Percentiles rank a stretch among this genome's conserved stretches.
Conservation (phyloP, 2,329 filamentous ascomycete genomes). For the Colletotrichum sidae region DNA sequence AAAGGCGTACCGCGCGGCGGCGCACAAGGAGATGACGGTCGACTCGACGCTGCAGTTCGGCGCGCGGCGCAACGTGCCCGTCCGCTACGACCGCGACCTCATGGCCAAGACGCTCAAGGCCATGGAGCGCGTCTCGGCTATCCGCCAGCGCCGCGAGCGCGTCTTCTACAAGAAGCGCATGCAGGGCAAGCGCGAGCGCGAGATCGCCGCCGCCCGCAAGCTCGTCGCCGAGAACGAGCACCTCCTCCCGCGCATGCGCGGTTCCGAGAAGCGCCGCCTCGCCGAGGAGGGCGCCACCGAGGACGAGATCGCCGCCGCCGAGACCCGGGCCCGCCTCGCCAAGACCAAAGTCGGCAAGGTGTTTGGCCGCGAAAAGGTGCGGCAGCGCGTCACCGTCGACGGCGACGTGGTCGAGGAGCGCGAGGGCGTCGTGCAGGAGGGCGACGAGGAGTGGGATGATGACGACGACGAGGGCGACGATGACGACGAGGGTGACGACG, state of each 20-base stretch:
- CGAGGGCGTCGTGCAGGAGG: slow-evolving; percentile 38
- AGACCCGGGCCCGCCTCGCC: slow-evolving; percentile 48
- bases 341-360: slow-evolving; percentile 48
- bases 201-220: slow-evolving; percentile 84
- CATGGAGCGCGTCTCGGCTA: slow-evolving; percentile 91
- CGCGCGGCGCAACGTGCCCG: slow-evolving; percentile 90
- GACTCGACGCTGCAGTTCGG: slow-evolving; percentile 94
- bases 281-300: slow-evolving; percentile 60
- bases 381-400: slow-evolving; percentile 51
- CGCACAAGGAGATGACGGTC: slow-evolving; percentile 79
- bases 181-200: slow-evolving; percentile 87
- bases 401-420: slow-evolving; percentile 48
- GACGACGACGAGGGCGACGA: slow-evolving; percentile 30
- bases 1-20: slow-evolving; percentile 88
- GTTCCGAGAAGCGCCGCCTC: slow-evolving; percentile 70
- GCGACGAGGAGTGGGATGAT: slow-evolving; percentile 37
- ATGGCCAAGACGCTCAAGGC: slow-evolving; percentile 88
- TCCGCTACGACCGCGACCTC: slow-evolving; percentile 95
- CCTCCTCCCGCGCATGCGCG: slow-evolving; percentile 80
- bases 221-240: slow-evolving; percentile 93
- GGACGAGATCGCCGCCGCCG: slow-evolving; percentile 62
- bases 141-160: slow-evolving; percentile 84
- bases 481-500: slow-evolving; percentile 36
- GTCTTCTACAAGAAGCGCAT: slow-evolving; percentile 95
- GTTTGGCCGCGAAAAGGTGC: slow-evolving; percentile 57